Evolutionary conservation across 2,329 filamentous ascomycete species (phyloP), one percentile per base, ranked within the genome.

Genomic region (Didymella lethalis): DNA sequence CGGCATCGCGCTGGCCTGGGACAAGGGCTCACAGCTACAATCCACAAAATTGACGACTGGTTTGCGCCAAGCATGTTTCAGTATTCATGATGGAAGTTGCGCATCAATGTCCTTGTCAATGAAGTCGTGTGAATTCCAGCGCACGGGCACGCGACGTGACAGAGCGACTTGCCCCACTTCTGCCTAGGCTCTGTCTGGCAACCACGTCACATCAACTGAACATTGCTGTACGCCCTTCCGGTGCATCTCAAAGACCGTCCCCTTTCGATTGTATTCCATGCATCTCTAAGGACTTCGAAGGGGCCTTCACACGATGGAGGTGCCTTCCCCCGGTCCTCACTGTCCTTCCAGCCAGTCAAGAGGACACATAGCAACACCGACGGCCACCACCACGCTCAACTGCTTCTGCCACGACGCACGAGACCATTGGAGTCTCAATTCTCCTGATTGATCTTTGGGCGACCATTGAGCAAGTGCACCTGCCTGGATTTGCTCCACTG

Each of bases 1-100:
- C 23, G 82, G 77, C 84, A 86, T 86, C 63, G 61, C 46, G 31
- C 56, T 48, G 34, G 46, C 18, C 40, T 50, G 23, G 20, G 44
- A 53, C 31, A 32, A 25, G 23, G n/a, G 1, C 7, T 43, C 40
- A 25, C 43, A 23, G 23, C 2, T 29, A 40, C n/a, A 20, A n/a
- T 45, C 57, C 48, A 62, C 16, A 36, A 25, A 48, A 5, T 31
- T 11, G 20, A 29, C 7, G 2, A 16, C 18, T 20, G 10, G 8
- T 36, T 40, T 31, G 11, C 11, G 14, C 23, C 29, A 28, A 48
- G 48, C 54, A 48, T 53, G 11, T 53, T 43, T 25, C 48, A 43
- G n/a, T 31, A 41, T 29, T 7, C 43, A 44, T n/a, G 32, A 26
- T 44, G 8, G 23, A 51, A 41, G 25, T n/a, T 51, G 52, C 23